Percentiles rank a stretch among this genome's conserved stretches.
Conservation (phyloP, 352 stramenopile genomes). For the Globisporangium spiculum region DNA sequence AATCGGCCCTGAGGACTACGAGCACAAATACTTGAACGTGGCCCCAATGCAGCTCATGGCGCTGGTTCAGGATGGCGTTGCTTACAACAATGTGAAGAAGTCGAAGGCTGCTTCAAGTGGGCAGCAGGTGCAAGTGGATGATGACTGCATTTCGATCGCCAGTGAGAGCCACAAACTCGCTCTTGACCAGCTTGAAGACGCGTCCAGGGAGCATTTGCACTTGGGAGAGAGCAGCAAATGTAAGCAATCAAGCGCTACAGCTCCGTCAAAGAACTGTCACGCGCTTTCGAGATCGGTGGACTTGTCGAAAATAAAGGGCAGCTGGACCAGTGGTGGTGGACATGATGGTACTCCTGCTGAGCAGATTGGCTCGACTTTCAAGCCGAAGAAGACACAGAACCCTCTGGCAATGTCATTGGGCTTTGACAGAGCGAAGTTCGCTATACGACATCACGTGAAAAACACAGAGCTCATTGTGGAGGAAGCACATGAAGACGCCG, state of each 20-base stretch:
- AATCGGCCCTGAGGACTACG: constrained; percentile 31
- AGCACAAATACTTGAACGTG: constrained; percentile 52
- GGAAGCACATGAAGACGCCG: constrained; percentile 2
- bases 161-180: not conserved
- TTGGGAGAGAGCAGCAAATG: not conserved
- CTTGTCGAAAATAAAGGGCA: not conserved
- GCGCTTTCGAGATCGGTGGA: constrained; percentile 5
- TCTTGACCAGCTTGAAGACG: not conserved
- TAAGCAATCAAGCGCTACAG: not conserved
- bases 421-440: not conserved
- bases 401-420: constrained; percentile 35
- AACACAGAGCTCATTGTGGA: not conserved
- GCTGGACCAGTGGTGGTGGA: not conserved
- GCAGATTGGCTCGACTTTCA: not conserved
- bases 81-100: constrained; percentile 18
- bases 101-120: not conserved
- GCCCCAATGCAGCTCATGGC: constrained; percentile 31
- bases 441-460: not conserved
- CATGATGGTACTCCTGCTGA: not conserved
- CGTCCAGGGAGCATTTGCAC: not conserved
- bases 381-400: constrained; percentile 10
- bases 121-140: not conserved
- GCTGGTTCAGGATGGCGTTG: constrained; percentile 40
- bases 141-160: constrained; percentile 26
- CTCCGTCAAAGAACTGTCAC: too few species aligned